Conservation (phyloP, 352 stramenopile genomes). For the Phytophthora ohioensis region DNA sequence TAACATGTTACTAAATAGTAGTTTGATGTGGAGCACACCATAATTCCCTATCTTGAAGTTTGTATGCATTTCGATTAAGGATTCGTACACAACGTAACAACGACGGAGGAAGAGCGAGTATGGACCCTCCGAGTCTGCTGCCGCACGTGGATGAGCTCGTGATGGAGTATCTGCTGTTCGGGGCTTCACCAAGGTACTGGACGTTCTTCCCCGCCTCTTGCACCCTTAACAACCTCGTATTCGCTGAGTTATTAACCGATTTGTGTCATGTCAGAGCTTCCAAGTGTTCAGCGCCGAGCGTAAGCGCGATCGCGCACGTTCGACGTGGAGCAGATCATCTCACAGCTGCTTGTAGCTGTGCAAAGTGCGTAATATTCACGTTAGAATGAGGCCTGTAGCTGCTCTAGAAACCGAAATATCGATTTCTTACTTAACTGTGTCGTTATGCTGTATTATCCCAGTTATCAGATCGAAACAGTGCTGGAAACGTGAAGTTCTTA, state of each 20-base stretch:
- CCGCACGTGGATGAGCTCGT: conserved; percentile 86
- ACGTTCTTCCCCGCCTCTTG: not conserved
- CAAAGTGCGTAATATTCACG: conserved; percentile 45
- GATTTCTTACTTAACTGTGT: conserved; percentile 12
- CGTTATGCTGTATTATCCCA: conserved; percentile 30
- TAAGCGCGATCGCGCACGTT: conserved; percentile 76
- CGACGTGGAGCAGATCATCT: conserved; percentile 82
- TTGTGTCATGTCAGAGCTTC: conserved; percentile 59
- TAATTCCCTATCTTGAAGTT: conserved; percentile 24
- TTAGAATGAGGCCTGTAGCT: not conserved
- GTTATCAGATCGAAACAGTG: conserved; percentile 79
- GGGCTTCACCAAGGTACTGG: conserved; percentile 76
- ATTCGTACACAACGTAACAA: conserved; percentile 34
- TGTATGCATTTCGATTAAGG: conserved; percentile 34
- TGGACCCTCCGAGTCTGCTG: conserved; percentile 57
- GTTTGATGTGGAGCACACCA: conserved; percentile 1
- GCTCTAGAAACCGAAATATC: conserved; percentile 13
- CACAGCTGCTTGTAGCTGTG: conserved; percentile 67
- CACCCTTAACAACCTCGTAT: not conserved
- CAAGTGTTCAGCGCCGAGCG: conserved; percentile 78
- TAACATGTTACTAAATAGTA: not conserved
- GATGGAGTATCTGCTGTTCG: conserved; percentile 90
- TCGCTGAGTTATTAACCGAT: conserved; percentile 13
- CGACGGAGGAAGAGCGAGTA: conserved; percentile 26
- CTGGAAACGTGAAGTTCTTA: conserved; percentile 85